These are phyloP conservation scores for Geranium rotundifolium DNA, from an alignment of 345 rosid species.

Conservation along the genomic window DNA sequence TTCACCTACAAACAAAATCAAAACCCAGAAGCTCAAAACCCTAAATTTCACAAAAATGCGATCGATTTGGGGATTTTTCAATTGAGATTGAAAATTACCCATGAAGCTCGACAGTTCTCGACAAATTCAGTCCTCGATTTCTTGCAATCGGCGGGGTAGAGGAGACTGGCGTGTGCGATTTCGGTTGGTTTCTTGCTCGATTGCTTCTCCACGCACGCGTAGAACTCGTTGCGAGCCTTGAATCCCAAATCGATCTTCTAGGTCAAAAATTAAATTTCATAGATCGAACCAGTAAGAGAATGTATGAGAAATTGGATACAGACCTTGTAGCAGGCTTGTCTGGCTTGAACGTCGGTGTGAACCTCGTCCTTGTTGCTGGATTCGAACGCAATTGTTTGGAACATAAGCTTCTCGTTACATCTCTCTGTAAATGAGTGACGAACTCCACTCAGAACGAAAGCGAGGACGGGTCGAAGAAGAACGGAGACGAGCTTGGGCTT, in stretches of 20 bases:
- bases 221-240: constrained; percentile 60
- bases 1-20: constrained; percentile 65
- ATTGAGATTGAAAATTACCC: constrained; percentile 28
- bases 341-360: constrained; percentile 49
- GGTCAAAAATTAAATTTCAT: no score
- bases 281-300: no score
- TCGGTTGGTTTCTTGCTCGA: constrained; percentile 54
- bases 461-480: no score
- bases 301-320: not conserved
- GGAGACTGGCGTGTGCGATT: constrained; percentile 52
- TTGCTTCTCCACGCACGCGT: constrained; percentile 48
- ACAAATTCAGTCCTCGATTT: constrained; percentile 30
- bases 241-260: no score
- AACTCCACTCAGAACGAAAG: no score
- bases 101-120: constrained; percentile 46
- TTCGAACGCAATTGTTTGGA: no score
- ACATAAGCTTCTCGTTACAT: no score
- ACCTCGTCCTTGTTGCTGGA: constrained; percentile 18
- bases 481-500: no score
- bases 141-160: constrained; percentile 54
- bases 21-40: not conserved
- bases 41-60: not conserved
- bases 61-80: not conserved
- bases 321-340: constrained; percentile 60
- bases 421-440: no score